Conservation (phyloP, 2,329 filamentous ascomycete genomes). For the Nothophaeocryptopus gaeumannii region DNA sequence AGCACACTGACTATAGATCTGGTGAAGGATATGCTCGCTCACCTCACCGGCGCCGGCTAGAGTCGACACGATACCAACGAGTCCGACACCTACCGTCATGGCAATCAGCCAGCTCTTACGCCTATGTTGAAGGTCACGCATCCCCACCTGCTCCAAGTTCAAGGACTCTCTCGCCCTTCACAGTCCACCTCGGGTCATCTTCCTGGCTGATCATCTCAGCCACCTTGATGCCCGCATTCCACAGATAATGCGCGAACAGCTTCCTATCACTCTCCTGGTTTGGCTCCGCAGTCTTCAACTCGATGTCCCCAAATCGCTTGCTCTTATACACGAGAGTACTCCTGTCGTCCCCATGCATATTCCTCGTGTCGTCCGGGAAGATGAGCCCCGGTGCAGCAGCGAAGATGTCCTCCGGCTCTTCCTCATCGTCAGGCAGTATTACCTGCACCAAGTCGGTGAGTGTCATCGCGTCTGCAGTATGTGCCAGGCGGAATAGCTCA, state of each 20-base stretch:
- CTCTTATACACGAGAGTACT: constrained; percentile 57
- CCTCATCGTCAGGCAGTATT: constrained; percentile 21
- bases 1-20: not conserved
- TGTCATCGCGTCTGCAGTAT: constrained; percentile 9
- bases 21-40: constrained; percentile 3
- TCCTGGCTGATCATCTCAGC: constrained; percentile 42
- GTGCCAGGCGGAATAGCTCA: too few relatives aligned
- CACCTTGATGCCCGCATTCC: constrained; percentile 60
- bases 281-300: constrained; percentile 45
- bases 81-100: constrained; percentile 40
- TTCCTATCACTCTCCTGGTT: constrained; percentile 53
- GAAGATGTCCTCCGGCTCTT: constrained; percentile 47
- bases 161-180: constrained; percentile 53
- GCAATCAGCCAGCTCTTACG: constrained; percentile 22
- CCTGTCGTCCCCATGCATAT: constrained; percentile 63
- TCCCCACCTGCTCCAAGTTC: constrained; percentile 68
- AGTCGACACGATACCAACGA: constrained; percentile 47
- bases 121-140: constrained; percentile 32
- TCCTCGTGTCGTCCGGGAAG: constrained; percentile 66
- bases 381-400: constrained; percentile 59
- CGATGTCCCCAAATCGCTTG: constrained; percentile 36
- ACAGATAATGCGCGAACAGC: constrained; percentile 70
- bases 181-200: constrained; percentile 42
- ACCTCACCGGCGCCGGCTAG: constrained; percentile 47
- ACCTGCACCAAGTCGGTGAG: constrained; percentile 31